Percentiles rank a stretch among this genome's conserved stretches.
Evolutionary conservation across 2,329 filamentous ascomycete species (phyloP).

Genomic region (Pyrenochaeta sp.): DNA sequence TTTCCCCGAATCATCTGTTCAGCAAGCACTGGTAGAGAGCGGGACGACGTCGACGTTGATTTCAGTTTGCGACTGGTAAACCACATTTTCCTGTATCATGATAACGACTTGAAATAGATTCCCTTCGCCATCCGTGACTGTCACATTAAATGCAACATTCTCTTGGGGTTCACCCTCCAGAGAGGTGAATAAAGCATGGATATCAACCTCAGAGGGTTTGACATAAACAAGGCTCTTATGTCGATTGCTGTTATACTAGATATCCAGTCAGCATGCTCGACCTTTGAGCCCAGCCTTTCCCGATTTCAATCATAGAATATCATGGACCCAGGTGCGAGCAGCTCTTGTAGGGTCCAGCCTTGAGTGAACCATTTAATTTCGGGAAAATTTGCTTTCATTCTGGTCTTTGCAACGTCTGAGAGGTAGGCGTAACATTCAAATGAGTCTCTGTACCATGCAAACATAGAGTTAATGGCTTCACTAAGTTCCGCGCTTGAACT

Average conservation of each 20-base stretch:
- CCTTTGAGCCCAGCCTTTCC: not conserved
- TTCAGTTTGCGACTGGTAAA: not conserved
- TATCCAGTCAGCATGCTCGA: not conserved
- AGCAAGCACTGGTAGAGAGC: not conserved
- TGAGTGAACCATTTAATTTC: constrained; percentile 6
- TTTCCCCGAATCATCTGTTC: too few relatives aligned
- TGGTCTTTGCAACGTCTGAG: not conserved
- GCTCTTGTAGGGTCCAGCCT: constrained; percentile 11
- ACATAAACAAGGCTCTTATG: not conserved
- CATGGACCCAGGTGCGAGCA: constrained; percentile 6
- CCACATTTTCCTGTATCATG: not conserved
- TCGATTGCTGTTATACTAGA: constrained; percentile 8
- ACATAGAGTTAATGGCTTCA: constrained; percentile 7
- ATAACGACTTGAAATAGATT: not conserved
- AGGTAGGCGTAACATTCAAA: constrained; percentile 10
- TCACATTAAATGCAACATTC: not conserved
- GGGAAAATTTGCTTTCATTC: not conserved
- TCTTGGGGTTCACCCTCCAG: not conserved
- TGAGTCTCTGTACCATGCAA: constrained; percentile 8
- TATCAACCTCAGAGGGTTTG: not conserved
- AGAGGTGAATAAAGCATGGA: too few relatives aligned
- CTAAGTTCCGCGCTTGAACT: constrained; percentile 9
- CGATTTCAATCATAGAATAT: constrained; percentile 6
- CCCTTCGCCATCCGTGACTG: not conserved
- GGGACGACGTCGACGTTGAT: not conserved